Evolutionary conservation across 2,329 filamentous ascomycete species (phyloP), one percentile per base, ranked within the genome.

Genomic region (Fusarium fracticaudum): DNA sequence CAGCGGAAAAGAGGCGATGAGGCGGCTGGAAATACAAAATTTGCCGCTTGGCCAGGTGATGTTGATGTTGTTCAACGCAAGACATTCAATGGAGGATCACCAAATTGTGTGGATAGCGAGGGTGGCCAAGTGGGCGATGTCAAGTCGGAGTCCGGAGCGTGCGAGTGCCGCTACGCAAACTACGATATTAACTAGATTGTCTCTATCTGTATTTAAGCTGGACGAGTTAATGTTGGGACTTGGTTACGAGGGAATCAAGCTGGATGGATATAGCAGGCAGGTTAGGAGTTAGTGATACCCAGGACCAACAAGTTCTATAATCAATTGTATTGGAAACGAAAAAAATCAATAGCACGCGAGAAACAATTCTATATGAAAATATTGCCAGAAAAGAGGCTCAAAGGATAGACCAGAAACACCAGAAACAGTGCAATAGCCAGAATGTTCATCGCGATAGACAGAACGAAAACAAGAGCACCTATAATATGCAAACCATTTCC

Each of bases 41-140:
- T 84, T 74, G 73, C 80, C 20, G 74, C 81, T 3, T 92, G 90
- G 90, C 89, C 90, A 0, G 91, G 86, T 64, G 87, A 89, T 24
- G 86, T 91, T 4, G 86, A 89, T 57, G 82, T 92, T 44, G 82
- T 84, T 61, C 87, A 91, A 80, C 79, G 83, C 35, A 86, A 88
- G 71, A 80, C 81, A 5, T 76, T 75, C 10, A 73, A 75, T 38
- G 59, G 67, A 13, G 84, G 85, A 12, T 83, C 87, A 7, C 91
- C 91, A 2, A 84, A 85, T 26, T 93, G 91, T 79, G 85, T 82
- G 57, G 83, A 86, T 58, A 70, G 68, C 7, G 64, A 78, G 9
- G 85, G 85, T 8, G 77, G 78, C 2, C 64, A 63, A n/a, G 77
- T 87, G 33, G 83, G 82, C 1, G 76, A 81, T 59, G 76, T 85